Percentiles rank a stretch among this genome's conserved stretches.
Conservation (phyloP, 1,284 basidiomycete genomes). For the Fomitiporia mediterranea region DNA sequence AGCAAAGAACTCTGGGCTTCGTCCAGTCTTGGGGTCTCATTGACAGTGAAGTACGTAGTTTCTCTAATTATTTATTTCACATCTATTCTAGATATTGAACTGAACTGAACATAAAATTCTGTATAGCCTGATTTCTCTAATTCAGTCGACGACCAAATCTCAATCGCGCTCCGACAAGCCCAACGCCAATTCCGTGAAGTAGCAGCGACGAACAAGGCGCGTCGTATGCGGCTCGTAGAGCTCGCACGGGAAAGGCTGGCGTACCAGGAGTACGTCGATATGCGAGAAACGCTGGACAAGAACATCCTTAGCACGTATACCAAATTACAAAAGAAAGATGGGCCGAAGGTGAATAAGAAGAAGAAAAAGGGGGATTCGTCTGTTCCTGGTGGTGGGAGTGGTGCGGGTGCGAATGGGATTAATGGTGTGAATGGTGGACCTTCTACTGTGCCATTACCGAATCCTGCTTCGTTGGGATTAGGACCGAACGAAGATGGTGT, state of each 20-base stretch:
- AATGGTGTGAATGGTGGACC: conserved; percentile 19
- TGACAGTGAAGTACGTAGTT: conserved; percentile 46
- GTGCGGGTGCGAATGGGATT: conserved; percentile 17
- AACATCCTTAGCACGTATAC: conserved; percentile 66
- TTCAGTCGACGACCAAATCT: conserved; percentile 89
- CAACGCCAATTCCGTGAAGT: conserved; percentile 80
- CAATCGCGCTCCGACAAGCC: conserved; percentile 82
- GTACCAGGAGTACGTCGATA: conserved; percentile 82
- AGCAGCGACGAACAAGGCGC: conserved; percentile 76
- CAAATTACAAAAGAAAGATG: conserved; percentile 73
- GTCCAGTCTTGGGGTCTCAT: conserved; percentile 67
- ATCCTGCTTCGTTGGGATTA: conserved; percentile 63
- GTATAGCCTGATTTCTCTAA: conserved; percentile 69
- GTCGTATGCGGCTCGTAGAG: conserved; percentile 67
- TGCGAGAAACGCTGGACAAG: conserved; percentile 79
- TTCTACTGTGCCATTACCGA: conserved; percentile 38
- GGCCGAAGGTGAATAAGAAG: conserved; percentile 61
- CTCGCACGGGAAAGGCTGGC: conserved; percentile 87
- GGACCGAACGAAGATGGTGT: conserved; percentile 61
- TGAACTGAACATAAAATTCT: conserved; percentile 1
- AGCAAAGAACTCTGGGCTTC: conserved; percentile 64
- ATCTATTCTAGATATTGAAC: background rate
- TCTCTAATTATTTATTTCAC: background rate
- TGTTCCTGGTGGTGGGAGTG: conserved; percentile 31
- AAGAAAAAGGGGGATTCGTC: conserved; percentile 55